phyloP scores from a whole-genome alignment of 2,329 filamentous ascomycete genomes.

The Xylariaceae sp. region DNA sequence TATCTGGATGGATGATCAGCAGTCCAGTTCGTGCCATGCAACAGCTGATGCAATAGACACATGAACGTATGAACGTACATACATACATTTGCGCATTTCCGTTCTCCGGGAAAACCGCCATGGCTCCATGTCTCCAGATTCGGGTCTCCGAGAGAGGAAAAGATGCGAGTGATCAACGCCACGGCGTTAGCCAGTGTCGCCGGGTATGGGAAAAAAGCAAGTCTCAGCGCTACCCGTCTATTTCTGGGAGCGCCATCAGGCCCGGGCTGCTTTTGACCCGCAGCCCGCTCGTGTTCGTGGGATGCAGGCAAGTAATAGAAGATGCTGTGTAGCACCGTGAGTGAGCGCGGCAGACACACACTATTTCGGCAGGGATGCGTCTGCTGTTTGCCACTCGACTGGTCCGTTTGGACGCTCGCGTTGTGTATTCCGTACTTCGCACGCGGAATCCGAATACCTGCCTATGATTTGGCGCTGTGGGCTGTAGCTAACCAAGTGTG shows the following conservation, averaged over 20 bases:
- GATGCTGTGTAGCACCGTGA: slow-evolving; percentile 13
- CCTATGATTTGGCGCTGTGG: background rate
- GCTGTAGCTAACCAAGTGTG: background rate
- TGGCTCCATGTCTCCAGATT: background rate
- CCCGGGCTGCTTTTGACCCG: slow-evolving; percentile 14
- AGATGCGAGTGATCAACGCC: background rate
- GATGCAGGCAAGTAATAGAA: slow-evolving; percentile 16
- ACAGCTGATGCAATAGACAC: background rate
- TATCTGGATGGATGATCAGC: background rate
- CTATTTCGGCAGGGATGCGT: slow-evolving; percentile 10
- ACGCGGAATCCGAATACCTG: background rate
- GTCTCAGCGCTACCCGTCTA: background rate
- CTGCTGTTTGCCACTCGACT: slow-evolving; percentile 3
- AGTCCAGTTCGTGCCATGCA: background rate
- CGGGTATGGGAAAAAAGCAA: background rate
- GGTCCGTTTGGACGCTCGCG: background rate
- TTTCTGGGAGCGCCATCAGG: background rate
- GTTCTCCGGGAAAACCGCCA: background rate
- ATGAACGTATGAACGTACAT: too few relatives aligned
- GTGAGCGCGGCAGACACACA: slow-evolving; percentile 3
- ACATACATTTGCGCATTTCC: background rate
- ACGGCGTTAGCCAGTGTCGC: background rate
- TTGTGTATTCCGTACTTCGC: too few relatives aligned
- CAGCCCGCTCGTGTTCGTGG: slow-evolving; percentile 22
- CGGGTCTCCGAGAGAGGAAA: background rate